Conservation (phyloP, 805 yeast genomes). For the Huiozyma sinensis region DNA sequence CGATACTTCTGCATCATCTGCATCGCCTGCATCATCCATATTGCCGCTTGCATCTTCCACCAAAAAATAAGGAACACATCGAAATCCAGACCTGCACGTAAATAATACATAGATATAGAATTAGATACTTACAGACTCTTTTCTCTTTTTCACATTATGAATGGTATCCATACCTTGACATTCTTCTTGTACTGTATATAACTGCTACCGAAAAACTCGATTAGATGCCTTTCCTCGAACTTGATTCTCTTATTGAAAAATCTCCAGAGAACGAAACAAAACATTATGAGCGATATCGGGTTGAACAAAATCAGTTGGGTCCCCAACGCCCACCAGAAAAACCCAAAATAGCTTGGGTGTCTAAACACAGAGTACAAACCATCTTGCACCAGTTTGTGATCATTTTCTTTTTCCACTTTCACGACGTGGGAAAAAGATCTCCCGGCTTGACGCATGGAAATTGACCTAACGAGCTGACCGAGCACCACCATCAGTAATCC, state of each 20-base stretch:
- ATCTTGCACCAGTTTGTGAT: slow-evolving; percentile 58
- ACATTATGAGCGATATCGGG: slow-evolving; percentile 45
- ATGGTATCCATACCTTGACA: slow-evolving; percentile 58
- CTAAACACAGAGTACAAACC: slow-evolving; percentile 63
- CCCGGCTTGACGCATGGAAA: slow-evolving; percentile 84
- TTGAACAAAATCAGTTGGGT: slow-evolving; percentile 64
- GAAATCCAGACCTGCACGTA: background rate
- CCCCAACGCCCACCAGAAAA: slow-evolving; percentile 89
- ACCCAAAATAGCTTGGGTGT: slow-evolving; percentile 90
- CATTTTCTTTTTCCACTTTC: slow-evolving; percentile 37
- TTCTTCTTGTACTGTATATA: slow-evolving; percentile 42
- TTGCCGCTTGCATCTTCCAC: background rate
- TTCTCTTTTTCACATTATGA: slow-evolving; percentile 26
- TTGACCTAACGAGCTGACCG: slow-evolving; percentile 63
- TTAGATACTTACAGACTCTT: no score
- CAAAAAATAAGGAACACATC: background rate
- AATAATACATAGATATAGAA: no score
- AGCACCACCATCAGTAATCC: slow-evolving; percentile 38
- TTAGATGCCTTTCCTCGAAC: slow-evolving; percentile 58
- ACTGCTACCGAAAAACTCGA: slow-evolving; percentile 59
- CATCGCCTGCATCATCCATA: background rate
- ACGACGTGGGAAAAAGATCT: slow-evolving; percentile 77
- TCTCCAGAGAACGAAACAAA: slow-evolving; percentile 45
- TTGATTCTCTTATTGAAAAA: slow-evolving; percentile 62
- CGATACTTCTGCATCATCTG: no score